Conservation (phyloP, 495 filamentous ascomycete species). For the Rusavskia elegans region DNA sequence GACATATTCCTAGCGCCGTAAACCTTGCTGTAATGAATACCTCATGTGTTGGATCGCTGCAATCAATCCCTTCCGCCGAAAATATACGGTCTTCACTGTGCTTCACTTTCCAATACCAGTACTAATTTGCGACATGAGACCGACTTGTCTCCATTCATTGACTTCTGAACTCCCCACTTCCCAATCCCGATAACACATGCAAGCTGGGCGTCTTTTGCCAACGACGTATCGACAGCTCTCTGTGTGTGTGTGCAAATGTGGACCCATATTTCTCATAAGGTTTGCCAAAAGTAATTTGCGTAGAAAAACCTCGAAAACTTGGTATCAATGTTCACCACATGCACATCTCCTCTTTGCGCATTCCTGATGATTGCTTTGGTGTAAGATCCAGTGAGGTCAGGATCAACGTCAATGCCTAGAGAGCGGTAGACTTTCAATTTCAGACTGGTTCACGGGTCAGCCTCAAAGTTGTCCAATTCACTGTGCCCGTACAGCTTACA, state of each 20-base stretch:
- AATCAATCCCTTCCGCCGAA: too few relatives aligned
- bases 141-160: too few relatives aligned
- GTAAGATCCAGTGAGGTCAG: slow-evolving; percentile 68
- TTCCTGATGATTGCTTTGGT: slow-evolving; percentile 77
- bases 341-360: slow-evolving; percentile 74
- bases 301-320: slow-evolving; percentile 89
- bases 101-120: too few relatives aligned
- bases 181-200: too few relatives aligned
- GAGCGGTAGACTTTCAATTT: slow-evolving; percentile 84
- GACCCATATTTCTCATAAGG: slow-evolving; percentile 34
- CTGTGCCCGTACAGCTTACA: slow-evolving; percentile 18
- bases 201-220: neutral
- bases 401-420: slow-evolving; percentile 76
- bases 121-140: too few relatives aligned
- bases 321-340: slow-evolving; percentile 85
- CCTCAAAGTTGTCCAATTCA: neutral
- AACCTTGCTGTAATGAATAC: too few relatives aligned
- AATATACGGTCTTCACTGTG: too few relatives aligned
- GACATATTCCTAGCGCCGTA: too few relatives aligned
- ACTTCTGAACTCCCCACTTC: too few relatives aligned
- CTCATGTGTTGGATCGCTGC: too few relatives aligned
- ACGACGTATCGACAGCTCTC: neutral
- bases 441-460: slow-evolving; percentile 29
- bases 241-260: too few relatives aligned
- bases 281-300: slow-evolving; percentile 90